Base-by-base conservation (phyloP, 2,329 filamentous ascomycete species). In the Alternaria angustiovoidea region DNA sequence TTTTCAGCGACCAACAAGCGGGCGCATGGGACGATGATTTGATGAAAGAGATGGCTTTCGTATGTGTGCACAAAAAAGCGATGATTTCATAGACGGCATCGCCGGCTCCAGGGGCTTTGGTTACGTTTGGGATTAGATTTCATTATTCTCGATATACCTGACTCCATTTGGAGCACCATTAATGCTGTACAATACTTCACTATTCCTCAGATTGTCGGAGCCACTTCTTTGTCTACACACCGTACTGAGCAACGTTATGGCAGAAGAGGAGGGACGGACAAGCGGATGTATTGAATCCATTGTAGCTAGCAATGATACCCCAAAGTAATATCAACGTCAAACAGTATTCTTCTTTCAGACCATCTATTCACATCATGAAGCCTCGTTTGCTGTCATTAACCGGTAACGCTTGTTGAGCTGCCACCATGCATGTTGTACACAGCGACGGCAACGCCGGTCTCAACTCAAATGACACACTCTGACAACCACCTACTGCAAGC, bases 41-140 rank as follows among this genome's bases (percentile, higher is more conserved):
- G 32, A 64, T 41, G 55, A 60, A 64, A 63, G 54, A 60, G 51
- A 63, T 47, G 56, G 59, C n/a, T 62, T 60, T 18, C 44, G 42
- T 60, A 63, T 46, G 41, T 53, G 54, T 53, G 54, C 51, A 20
- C n/a, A 56, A 51, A 64, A 63, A 63, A 63, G 60, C 51, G 51
- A 51, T 34, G 41, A 49, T 32, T 47, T 53, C 34, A 42, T 65
- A 58, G 57, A 63, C 38, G 36, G 32, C 41, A 20, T 41, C 28
- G 46, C 41, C 47, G 42, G 44, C 54, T 57, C 26, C 14, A 16
- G 39, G 44, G 34, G 44, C 36, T 22, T 54, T 46, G 48, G 39
- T 62, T 55, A 24, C 26, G n/a, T 20, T 18, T 56, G 28, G 38
- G 41, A 51, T 51, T 43, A 54, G 56, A 62, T 57, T 44, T 59